These are phyloP conservation scores for Loxodes magnus DNA, from an alignment of 73 alveolate species.

Conservation along the genomic window DNA sequence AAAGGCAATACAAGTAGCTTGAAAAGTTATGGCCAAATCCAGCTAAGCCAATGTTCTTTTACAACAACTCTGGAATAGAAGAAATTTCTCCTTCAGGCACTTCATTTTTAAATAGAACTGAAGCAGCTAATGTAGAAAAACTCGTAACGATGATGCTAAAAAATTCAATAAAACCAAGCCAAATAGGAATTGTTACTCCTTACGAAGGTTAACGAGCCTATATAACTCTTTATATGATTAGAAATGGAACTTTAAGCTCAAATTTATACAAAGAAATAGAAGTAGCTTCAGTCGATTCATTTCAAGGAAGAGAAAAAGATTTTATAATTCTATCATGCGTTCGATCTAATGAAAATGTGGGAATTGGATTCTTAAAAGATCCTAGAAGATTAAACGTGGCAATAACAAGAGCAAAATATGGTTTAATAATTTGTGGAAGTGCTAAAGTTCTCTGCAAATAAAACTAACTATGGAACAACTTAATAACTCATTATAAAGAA, in stretches of 20 bases:
- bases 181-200: conserved; percentile 99
- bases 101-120: conserved; percentile 90
- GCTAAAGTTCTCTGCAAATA: conserved; percentile 71
- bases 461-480: conserved; percentile 74
- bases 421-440: conserved; percentile 97
- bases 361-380: conserved; percentile 96
- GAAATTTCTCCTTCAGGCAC: conserved; percentile 99
- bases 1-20: conserved; percentile 75
- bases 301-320: conserved; percentile 99
- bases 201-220: conserved; percentile 98
- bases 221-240: conserved; percentile 65
- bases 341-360: conserved; percentile 84
- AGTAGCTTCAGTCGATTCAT: conserved; percentile 98
- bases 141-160: conserved; percentile 78
- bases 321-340: conserved; percentile 97
- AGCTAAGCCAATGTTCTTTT: conserved; percentile 93
- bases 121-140: conserved; percentile 90
- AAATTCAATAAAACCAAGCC: conserved; percentile 82
- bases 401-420: conserved; percentile 98
- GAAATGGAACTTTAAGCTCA: conserved; percentile 48
- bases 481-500: conserved; percentile 90
- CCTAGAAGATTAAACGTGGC: conserved; percentile 99
- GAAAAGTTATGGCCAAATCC: conserved; percentile 95
- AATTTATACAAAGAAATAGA: conserved; percentile 71
- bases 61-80: conserved; percentile 90